Evolutionary conservation across 2,329 filamentous ascomycete genomes (phyloP).

Genomic region (Colletotrichum simmondsii): DNA sequence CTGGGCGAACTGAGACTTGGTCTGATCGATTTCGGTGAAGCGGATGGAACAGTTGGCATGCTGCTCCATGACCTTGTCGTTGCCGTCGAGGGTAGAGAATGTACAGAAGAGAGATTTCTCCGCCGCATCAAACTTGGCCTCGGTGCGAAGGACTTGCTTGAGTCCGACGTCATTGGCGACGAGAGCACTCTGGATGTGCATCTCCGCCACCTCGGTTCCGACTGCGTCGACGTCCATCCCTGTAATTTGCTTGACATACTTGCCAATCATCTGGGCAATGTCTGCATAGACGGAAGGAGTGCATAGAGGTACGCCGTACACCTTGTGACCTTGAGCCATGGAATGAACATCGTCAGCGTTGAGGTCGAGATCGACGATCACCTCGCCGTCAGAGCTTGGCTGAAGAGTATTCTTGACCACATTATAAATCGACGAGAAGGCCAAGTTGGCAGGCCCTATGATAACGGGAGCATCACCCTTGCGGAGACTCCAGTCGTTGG

Average conservation of each 20-base stretch:
- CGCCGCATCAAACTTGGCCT: conserved; percentile 66
- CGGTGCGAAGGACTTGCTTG: conserved; percentile 69
- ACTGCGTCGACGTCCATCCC: conserved; percentile 66
- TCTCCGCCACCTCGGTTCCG: conserved; percentile 71
- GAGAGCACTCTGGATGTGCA: conserved; percentile 77
- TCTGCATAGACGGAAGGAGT: conserved; percentile 70
- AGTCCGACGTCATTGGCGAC: conserved; percentile 62
- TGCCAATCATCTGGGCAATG: conserved; percentile 70
- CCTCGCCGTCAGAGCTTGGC: conserved; percentile 68
- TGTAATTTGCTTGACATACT: conserved; percentile 71
- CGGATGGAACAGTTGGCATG: conserved; percentile 71
- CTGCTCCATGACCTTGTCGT: conserved; percentile 67
- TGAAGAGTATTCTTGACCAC: conserved; percentile 74
- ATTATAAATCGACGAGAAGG: conserved; percentile 60
- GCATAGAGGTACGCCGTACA: conserved; percentile 74
- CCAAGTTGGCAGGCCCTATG: conserved; percentile 40
- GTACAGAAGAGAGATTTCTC: neutral
- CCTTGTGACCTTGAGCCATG: conserved; percentile 72
- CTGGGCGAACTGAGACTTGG: conserved; percentile 73
- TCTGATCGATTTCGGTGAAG: conserved; percentile 66
- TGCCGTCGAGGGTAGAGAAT: conserved; percentile 46
- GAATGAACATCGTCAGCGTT: conserved; percentile 70
- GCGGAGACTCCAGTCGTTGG: conserved; percentile 76
- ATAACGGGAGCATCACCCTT: conserved; percentile 70
- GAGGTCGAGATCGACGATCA: conserved; percentile 67